Evolutionary conservation across 768 basidiomycete genomes (phyloP).

Genomic region (Leccinellum rugosiceps): DNA sequence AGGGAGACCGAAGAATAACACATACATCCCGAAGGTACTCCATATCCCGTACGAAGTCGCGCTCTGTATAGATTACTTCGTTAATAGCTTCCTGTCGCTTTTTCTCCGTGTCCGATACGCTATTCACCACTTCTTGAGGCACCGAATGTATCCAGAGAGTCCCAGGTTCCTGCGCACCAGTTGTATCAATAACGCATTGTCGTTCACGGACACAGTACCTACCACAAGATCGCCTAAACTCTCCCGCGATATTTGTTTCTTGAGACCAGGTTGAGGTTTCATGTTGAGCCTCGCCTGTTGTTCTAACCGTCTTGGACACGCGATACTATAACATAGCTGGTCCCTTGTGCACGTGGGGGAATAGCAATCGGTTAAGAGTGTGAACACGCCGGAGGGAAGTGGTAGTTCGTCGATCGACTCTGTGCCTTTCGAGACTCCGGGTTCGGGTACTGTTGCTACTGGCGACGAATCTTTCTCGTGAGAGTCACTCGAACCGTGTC

Average conservation of each 20-base stretch:
- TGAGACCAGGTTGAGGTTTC: constrained; percentile 88
- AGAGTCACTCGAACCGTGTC: constrained; percentile 35
- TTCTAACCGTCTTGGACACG: constrained; percentile 89
- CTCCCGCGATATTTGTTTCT: constrained; percentile 78
- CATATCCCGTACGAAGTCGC: constrained; percentile 97
- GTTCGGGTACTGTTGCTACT: constrained; percentile 16
- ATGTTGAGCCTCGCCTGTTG: constrained; percentile 94
- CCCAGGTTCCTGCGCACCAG: constrained; percentile 61
- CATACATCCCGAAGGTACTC: constrained; percentile 95
- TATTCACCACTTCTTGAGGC: constrained; percentile 89
- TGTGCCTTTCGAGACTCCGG: constrained; percentile 37
- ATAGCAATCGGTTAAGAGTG: constrained; percentile 94
- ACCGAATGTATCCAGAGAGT: constrained; percentile 96
- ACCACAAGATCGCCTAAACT: constrained; percentile 79
- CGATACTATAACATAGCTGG: constrained; percentile 94
- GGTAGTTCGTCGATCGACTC: constrained; percentile 57
- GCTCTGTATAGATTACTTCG: constrained; percentile 90
- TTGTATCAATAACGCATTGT: constrained; percentile 4
- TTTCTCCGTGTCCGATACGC: constrained; percentile 91
- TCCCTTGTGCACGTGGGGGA: constrained; percentile 96
- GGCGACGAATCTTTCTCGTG: constrained; percentile 35
- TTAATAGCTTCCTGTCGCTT: constrained; percentile 97
- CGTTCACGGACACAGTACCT: constrained; percentile 13
- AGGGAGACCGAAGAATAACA: constrained; percentile 3
- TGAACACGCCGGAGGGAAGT: constrained; percentile 92